Evolutionary conservation across 176 grass and related monocot species (phyloP), one percentile per base, ranked within the genome.

Genomic region (Eremochloa ophiuroides): DNA sequence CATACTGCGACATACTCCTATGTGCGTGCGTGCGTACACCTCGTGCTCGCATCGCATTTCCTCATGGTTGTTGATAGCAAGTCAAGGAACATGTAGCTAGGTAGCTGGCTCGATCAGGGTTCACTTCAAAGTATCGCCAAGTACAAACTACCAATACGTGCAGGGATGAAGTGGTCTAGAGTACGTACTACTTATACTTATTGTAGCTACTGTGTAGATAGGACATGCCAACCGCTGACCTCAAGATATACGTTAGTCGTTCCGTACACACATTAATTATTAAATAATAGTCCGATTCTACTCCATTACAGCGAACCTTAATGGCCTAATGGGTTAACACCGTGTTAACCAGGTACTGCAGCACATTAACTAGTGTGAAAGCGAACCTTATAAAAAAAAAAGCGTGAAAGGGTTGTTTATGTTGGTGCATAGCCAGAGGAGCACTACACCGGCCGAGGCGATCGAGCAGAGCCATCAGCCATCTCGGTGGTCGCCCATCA

Each of bases 121-220:
- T 79, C 60, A 74, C 86, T 79, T 88, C 60, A 84, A 88, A 47
- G 80, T 8, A 13, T 78, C 5, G 80, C 42, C 86, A 27, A 78
- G 14, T 26, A 69, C 12, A 43, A 7, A 30, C n/a, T 69, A 25
- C 5, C 29, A 50, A 33, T n/a, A 33, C 48, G 37, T 20, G 17
- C n/a, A 26, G n/a, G 22, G 23, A 8, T 48, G 44, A 43, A 18
- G 8, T n/a, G 18, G 23, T 18, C 72, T 82, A 28, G 30, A 10
- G 13, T 26, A 23, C n/a, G 5, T 23, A 39, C 5, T 31, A 46
- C 43, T 46, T 0, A 10, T 25, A 41, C 2, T 38, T 6, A 0
- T 5, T 10, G 5, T 5, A 31, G 28, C 28, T 65, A 14, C n/a
- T n/a, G n/a, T n/a, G n/a, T n/a, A n/a, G 5, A 44, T 10, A 33